Evolutionary conservation across 2,329 filamentous ascomycete genomes (phyloP), one percentile per base, ranked within the genome.

Genomic region (Fusarium secorum): DNA sequence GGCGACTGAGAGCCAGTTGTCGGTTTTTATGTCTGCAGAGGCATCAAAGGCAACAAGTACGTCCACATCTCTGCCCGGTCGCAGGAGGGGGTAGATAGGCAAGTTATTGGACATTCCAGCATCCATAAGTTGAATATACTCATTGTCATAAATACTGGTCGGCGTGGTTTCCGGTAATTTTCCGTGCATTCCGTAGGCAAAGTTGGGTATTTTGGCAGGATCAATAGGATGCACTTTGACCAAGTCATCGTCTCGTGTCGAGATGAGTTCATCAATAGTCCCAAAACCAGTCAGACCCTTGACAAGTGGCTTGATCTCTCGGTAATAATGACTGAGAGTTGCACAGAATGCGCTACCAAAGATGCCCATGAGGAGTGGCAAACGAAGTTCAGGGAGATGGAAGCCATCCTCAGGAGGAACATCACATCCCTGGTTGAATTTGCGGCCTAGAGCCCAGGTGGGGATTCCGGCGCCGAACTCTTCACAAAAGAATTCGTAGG

Each of bases 101-200:
- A 99, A 85, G 77, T 99, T 99, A 79, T 99, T 98, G 71, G 93
- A 97, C 96, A 99, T 99, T 54, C 96, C 96, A 4, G 96, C 95
- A 79, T 99, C 96, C 95, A 98, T 98, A 20, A 95, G 86, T 71
- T 93, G 91, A 22, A 95, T 85, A 78, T 97, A 91, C 46, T 90
- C 85, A 18, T 86, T 86, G 22, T 88, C 84, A 75, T 93, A 90
- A 41, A 97, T 88, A 63, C 89, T 94, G 35, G 91, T 88, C 0
- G 96, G 94, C n/a, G 91, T 92, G 0, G 93, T 93, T 2, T 88
- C 81, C 1, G 94, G 92, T 11, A 99, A 85, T 66, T 88, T 86
- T 17, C 88, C 90, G 74, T 92, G 87, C 90, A 99, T 92, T 13
- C 92, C 93, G 66, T 94, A 89, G 1, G 91, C 91, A 77, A 92